These are phyloP conservation scores for Saposhnikovia divaricata DNA, from an alignment of 129 eudicot genomes.

Conservation along the genomic window DNA sequence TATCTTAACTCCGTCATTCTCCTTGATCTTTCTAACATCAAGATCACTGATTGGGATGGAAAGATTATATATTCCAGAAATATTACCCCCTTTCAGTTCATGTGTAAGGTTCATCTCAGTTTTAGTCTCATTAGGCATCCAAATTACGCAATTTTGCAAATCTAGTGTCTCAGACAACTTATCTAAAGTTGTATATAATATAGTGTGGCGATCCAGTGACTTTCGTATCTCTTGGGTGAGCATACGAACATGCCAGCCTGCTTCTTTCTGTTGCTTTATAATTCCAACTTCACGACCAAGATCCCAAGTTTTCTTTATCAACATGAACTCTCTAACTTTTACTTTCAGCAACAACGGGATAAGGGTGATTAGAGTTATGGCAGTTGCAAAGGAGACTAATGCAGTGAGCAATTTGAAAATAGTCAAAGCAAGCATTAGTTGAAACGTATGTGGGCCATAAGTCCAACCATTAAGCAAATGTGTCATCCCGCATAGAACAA, in stretches of 20 bases:
- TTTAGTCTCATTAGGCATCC: constrained; percentile 48
- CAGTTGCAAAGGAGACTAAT: constrained; percentile 50
- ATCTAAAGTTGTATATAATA: constrained; percentile 46
- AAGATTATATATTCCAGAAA: constrained; percentile 3
- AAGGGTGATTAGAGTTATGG: constrained; percentile 46
- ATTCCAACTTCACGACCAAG: constrained; percentile 47
- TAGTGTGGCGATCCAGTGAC: constrained; percentile 50
- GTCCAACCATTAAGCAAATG: constrained; percentile 62
- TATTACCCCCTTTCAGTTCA: constrained; percentile 25
- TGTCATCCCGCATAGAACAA: constrained; percentile 61
- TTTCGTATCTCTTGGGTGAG: constrained; percentile 53
- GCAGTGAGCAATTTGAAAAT: constrained; percentile 56
- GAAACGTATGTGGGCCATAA: constrained; percentile 51
- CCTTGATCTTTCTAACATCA: constrained; percentile 29
- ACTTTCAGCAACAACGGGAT: constrained; percentile 48
- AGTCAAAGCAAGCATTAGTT: constrained; percentile 45
- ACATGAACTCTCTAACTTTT: constrained; percentile 49
- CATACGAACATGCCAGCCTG: constrained; percentile 50
- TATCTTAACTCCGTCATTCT: constrained; percentile 28
- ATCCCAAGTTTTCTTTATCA: constrained; percentile 43
- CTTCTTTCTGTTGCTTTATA: constrained; percentile 42
- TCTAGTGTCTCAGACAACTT: constrained; percentile 43
- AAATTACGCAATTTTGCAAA: constrained; percentile 44
- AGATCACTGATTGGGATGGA: constrained; percentile 30
- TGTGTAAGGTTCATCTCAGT: constrained; percentile 46